Base-by-base conservation (phyloP, 2,329 filamentous ascomycete species). In the Colletotrichum tamarilloi region DNA sequence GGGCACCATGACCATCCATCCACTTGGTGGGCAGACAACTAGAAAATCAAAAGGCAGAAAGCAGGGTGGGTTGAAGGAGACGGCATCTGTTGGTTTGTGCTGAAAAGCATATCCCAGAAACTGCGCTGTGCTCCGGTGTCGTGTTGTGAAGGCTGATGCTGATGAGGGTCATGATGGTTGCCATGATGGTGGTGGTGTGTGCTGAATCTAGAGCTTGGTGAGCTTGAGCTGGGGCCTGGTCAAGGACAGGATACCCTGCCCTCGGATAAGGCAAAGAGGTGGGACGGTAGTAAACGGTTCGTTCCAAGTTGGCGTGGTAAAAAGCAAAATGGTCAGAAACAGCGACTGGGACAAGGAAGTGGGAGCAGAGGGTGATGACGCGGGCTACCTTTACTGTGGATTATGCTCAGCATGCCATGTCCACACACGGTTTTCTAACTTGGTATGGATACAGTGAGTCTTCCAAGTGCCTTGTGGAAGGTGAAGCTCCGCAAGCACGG, bases 201-300 rank as follows among this genome's bases (percentile, higher is more conserved):
- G 66, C 66, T 42, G 42, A 24, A 49, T 26, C 26, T 49, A 11
- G 28, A 26, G 30, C 42, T 30, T 26, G 22, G 59, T 60, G 38
- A 68, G 59, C 65, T 59, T n/a, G 42, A 65, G 59, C 66, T 69
- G 42, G 38, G 46, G 46, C 49, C 35, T 14, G 38, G 32, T 59
- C 16, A 55, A 42, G 67, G 55, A 70, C 55, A 56, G 56, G 67
- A 52, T 26, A 70, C 46, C 56, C 67, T 57, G 60, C 24, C 67
- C 24, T 42, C 38, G 71, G 60, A 65, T 73, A 73, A 70, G 67
- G 71, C 38, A 71, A 71, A 71, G 67, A 73, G 35, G 67, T 73
- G 71, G 71, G 71, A 73, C 71, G 71, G 71, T 52, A 58, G 46
- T 28, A 73, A 73, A 73, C 71, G 67, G 71, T 73, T 73, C 71